Evolutionary conservation across 2,329 filamentous ascomycete species (phyloP).

Genomic region (Bipolaris sorokiniana): DNA sequence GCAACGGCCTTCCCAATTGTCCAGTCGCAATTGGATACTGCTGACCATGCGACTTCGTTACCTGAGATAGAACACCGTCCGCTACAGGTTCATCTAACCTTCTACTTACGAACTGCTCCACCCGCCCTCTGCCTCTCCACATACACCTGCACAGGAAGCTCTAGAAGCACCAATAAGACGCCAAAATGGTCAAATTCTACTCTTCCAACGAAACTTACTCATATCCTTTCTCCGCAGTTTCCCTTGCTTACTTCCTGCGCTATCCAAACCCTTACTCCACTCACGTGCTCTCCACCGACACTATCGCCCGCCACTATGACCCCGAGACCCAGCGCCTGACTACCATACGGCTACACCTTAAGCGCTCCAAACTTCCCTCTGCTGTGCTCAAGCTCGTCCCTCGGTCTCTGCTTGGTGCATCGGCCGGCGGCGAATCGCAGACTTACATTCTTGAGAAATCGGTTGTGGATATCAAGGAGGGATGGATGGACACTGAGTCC

Average conservation of each 20-base stretch:
- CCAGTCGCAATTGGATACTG: slow-evolving; percentile 29
- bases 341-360: slow-evolving; percentile 80
- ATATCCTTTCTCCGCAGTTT: slow-evolving; percentile 83
- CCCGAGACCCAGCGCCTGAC: slow-evolving; percentile 74
- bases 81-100: slow-evolving; percentile 26
- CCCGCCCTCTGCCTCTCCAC: background rate
- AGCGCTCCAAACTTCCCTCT: slow-evolving; percentile 77
- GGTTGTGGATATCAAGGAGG: slow-evolving; percentile 77
- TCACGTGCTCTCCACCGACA: slow-evolving; percentile 84
- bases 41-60: slow-evolving; percentile 38
- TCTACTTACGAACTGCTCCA: slow-evolving; percentile 9
- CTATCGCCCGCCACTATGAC: slow-evolving; percentile 76
- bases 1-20: slow-evolving; percentile 17
- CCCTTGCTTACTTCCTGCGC: slow-evolving; percentile 86
- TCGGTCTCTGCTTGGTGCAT: slow-evolving; percentile 67
- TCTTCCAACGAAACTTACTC: slow-evolving; percentile 71
- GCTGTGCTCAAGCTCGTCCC: slow-evolving; percentile 79
- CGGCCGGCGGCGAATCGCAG: slow-evolving; percentile 67
- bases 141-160: background rate
- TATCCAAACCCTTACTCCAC: slow-evolving; percentile 86
- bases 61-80: slow-evolving; percentile 34
- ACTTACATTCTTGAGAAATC: slow-evolving; percentile 82
- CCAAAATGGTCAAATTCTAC: slow-evolving; percentile 60
- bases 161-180: background rate
- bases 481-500: slow-evolving; percentile 83